These are phyloP conservation scores for Dothiorella sarmentorum DNA, from an alignment of 2,329 filamentous ascomycete species.

Conservation along the genomic window DNA sequence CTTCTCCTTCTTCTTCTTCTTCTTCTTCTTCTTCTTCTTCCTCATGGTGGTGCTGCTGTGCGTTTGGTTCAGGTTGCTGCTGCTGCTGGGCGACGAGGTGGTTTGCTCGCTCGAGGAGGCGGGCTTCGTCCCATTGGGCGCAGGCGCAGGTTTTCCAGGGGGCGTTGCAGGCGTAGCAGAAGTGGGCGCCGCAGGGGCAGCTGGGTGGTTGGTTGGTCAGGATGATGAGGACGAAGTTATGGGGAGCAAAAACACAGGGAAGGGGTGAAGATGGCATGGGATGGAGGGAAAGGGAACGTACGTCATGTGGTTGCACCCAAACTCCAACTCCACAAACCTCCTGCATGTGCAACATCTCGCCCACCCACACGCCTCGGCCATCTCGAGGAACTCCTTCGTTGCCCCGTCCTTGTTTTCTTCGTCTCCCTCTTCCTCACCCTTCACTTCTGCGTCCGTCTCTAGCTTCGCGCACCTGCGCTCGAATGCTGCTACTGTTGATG, in stretches of 20 bases:
- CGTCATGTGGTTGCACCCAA: constrained; percentile 62
- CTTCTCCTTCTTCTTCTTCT: too few species aligned
- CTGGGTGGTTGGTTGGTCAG: not conserved
- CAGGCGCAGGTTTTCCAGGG: constrained; percentile 19
- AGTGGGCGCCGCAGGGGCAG: constrained; percentile 58
- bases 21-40: too few species aligned
- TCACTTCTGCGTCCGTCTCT: not conserved
- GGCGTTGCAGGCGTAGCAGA: constrained; percentile 64
- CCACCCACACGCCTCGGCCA: constrained; percentile 61
- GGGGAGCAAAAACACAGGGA: not conserved
- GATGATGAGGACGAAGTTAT: not conserved
- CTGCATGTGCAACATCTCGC: constrained; percentile 63
- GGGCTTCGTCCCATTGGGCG: constrained; percentile 14
- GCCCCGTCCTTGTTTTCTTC: not conserved
- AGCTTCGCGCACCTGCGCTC: constrained; percentile 19
- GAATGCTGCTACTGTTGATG: constrained; percentile 8
- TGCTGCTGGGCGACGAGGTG: not conserved
- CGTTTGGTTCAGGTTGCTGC: not conserved
- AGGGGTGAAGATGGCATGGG: not conserved
- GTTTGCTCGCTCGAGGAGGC: not conserved
- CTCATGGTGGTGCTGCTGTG: too few species aligned
- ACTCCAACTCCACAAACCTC: constrained; percentile 58
- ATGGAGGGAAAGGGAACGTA: constrained; percentile 43
- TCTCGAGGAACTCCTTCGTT: constrained; percentile 51
- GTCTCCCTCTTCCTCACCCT: constrained; percentile 16